Conservation (phyloP, 1,284 basidiomycete species). For the Austroboletus niveus region DNA sequence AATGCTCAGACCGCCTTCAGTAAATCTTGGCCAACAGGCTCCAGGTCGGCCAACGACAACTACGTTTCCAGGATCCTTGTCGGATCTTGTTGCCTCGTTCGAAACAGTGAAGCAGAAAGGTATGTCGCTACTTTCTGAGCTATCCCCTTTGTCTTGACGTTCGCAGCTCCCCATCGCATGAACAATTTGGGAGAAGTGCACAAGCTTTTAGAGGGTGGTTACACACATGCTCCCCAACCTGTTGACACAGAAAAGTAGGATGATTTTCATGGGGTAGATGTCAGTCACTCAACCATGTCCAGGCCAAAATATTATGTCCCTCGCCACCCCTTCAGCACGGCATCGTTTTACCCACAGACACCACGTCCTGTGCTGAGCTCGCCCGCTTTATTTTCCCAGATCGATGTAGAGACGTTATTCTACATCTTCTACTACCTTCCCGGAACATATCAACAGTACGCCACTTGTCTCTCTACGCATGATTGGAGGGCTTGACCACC, state of each 20-base stretch:
- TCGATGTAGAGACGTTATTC: constrained; percentile 97
- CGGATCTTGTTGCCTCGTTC: constrained; percentile 93
- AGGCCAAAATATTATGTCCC: constrained; percentile 98
- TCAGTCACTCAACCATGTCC: constrained; percentile 11
- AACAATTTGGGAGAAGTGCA: constrained; percentile 87
- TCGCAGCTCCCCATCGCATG: constrained; percentile 75
- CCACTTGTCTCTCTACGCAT: constrained; percentile 9
- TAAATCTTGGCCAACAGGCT: constrained; percentile 38
- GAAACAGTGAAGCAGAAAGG: constrained; percentile 96
- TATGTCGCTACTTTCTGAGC: constrained; percentile 35
- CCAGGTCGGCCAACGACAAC: constrained; percentile 36
- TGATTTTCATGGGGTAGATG: background rate
- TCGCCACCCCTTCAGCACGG: constrained; percentile 87
- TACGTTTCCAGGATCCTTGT: constrained; percentile 79
- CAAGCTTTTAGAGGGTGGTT: constrained; percentile 89
- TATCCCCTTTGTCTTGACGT: constrained; percentile 3
- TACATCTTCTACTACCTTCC: constrained; percentile 99
- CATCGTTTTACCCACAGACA: constrained; percentile 93
- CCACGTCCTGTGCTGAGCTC: constrained; percentile 83
- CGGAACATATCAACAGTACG: constrained; percentile 95
- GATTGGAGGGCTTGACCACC: constrained; percentile 3
- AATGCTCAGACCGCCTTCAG: constrained; percentile 41
- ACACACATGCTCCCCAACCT: constrained; percentile 86
- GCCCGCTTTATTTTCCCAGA: constrained; percentile 84
- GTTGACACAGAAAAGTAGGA: constrained; percentile 91